Percentiles rank a stretch among this genome's conserved stretches.
These are phyloP conservation scores for Pugionium cornutum DNA, from an alignment of 345 rosid genomes.

Conservation along the genomic window DNA sequence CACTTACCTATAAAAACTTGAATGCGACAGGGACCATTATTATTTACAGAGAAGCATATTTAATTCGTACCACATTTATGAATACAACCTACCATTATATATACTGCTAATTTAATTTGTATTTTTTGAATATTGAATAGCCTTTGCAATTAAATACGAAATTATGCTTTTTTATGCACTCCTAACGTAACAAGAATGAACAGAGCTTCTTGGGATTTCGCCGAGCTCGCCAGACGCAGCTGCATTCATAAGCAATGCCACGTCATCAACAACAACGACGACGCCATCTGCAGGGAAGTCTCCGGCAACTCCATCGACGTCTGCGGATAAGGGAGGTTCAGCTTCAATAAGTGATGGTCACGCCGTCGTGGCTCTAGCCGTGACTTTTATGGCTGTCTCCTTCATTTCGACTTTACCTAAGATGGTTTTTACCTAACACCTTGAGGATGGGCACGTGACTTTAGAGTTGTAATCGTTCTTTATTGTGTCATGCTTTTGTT, in stretches of 20 bases:
- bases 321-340: conserved; percentile 28
- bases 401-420: conserved; percentile 27
- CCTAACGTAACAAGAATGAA: background rate
- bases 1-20: no score
- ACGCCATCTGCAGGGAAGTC: conserved; percentile 28
- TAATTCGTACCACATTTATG: no score
- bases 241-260: conserved; percentile 48
- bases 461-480: conserved; percentile 21
- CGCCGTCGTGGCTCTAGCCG: conserved; percentile 19
- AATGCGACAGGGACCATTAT: no score
- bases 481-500: conserved; percentile 17
- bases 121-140: no score
- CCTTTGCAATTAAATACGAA: no score
- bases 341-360: conserved; percentile 29
- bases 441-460: background rate
- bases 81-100: no score
- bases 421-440: conserved; percentile 13
- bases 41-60: no score
- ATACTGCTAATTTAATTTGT: no score
- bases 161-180: no score
- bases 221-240: conserved; percentile 84
- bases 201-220: conserved; percentile 80
- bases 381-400: conserved; percentile 35
- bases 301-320: conserved; percentile 28
- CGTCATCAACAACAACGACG: conserved; percentile 34